Conservation (phyloP, 495 filamentous ascomycete genomes). For the Daldinia decipiens region DNA sequence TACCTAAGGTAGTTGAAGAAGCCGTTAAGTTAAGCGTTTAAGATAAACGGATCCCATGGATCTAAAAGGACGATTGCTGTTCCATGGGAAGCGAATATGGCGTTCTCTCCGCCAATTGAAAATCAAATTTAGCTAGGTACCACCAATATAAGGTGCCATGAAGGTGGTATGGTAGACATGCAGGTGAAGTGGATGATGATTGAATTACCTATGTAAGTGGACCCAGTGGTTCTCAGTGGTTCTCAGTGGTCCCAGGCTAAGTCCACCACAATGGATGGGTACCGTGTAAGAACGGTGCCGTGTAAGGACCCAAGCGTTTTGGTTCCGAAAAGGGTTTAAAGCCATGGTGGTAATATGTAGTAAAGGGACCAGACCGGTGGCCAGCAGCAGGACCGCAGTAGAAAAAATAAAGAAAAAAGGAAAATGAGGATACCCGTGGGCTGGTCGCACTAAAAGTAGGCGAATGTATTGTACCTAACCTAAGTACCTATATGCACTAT, state of each 20-base stretch:
- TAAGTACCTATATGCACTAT: too few species aligned
- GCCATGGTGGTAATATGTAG: constrained; percentile 15
- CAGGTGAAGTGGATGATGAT: constrained; percentile 3
- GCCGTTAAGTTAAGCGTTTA: not conserved
- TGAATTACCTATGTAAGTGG: constrained; percentile 1
- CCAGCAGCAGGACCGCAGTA: not conserved
- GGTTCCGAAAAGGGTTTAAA: constrained; percentile 20
- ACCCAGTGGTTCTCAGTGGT: constrained; percentile 10
- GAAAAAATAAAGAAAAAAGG: constrained; percentile 14
- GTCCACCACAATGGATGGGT: constrained; percentile 6
- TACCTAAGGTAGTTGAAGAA: not conserved
- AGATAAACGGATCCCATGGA: not conserved
- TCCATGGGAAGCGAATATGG: constrained; percentile 12
- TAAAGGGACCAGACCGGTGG: constrained; percentile 5
- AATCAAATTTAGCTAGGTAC: constrained; percentile 17
- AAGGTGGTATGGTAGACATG: constrained; percentile 5
- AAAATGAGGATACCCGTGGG: constrained; percentile 22
- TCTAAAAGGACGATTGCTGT: not conserved
- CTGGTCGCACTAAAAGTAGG: constrained; percentile 19
- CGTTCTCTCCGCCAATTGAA: constrained; percentile 14
- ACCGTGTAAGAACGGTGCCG: not conserved
- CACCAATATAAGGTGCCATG: not conserved
- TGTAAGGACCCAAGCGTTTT: constrained; percentile 3
- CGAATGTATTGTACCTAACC: too few species aligned
- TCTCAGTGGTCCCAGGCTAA: constrained; percentile 17